phyloP scores from a whole-genome alignment of 2,329 filamentous ascomycete species.

The Botrytis medusae region DNA sequence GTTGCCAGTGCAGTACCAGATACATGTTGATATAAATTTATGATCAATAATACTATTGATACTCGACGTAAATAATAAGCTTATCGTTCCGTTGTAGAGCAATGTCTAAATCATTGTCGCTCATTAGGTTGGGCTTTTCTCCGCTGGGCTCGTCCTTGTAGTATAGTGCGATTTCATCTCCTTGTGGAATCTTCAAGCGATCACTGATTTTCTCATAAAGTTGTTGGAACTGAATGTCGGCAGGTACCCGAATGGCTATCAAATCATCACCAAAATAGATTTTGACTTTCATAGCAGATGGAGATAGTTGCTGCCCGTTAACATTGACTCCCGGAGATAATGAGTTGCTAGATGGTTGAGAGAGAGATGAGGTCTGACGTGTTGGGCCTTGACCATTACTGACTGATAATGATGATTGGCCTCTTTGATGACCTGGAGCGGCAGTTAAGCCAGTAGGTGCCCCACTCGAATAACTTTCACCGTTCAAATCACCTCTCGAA shows the following conservation, averaged over 20 bases:
- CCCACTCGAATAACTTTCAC: slow-evolving; percentile 51
- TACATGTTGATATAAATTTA: background rate
- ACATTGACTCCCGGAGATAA: slow-evolving; percentile 50
- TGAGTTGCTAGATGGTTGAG: slow-evolving; percentile 57
- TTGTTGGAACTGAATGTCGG: slow-evolving; percentile 73
- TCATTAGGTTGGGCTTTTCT: slow-evolving; percentile 71
- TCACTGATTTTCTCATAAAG: slow-evolving; percentile 83
- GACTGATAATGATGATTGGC: slow-evolving; percentile 43
- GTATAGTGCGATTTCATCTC: slow-evolving; percentile 73
- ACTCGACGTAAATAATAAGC: slow-evolving; percentile 71
- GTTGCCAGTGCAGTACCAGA: slow-evolving; percentile 19
- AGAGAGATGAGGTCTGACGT: slow-evolving; percentile 41
- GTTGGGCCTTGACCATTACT: slow-evolving; percentile 33
- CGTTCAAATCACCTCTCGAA: slow-evolving; percentile 63
- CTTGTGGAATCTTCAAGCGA: slow-evolving; percentile 69
- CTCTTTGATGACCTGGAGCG: slow-evolving; percentile 45
- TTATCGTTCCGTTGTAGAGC: slow-evolving; percentile 86
- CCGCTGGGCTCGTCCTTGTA: slow-evolving; percentile 77
- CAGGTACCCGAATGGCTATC: slow-evolving; percentile 85
- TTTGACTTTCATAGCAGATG: slow-evolving; percentile 81
- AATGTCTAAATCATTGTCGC: slow-evolving; percentile 76
- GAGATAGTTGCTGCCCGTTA: slow-evolving; percentile 38
- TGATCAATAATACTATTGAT: slow-evolving; percentile 29
- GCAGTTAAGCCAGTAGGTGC: slow-evolving; percentile 55
- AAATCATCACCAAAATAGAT: slow-evolving; percentile 90